These are phyloP conservation scores for Penicillium salamii DNA, from an alignment of 495 filamentous ascomycete species.

Conservation along the genomic window DNA sequence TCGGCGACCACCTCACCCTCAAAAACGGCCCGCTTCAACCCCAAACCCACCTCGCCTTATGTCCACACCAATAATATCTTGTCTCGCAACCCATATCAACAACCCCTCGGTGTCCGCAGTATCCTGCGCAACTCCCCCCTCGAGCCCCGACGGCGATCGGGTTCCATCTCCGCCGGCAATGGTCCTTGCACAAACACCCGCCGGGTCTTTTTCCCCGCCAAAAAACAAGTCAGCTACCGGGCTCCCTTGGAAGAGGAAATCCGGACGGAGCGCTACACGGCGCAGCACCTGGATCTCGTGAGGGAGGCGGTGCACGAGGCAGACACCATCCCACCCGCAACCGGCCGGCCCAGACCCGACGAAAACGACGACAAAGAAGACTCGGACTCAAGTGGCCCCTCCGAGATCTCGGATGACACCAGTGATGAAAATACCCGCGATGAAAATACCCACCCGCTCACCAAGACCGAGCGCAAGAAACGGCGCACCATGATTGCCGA, in stretches of 20 bases:
- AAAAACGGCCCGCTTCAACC: slow-evolving; percentile 29
- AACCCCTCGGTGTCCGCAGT: slow-evolving; percentile 62
- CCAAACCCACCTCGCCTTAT: slow-evolving; percentile 30
- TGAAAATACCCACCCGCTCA: slow-evolving; percentile 9
- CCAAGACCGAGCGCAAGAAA: slow-evolving; percentile 35
- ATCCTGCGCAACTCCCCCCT: slow-evolving; percentile 75
- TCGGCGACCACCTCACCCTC: slow-evolving; percentile 51
- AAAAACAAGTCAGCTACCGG: slow-evolving; percentile 56
- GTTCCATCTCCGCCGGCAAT: slow-evolving; percentile 37
- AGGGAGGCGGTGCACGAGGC: slow-evolving; percentile 12
- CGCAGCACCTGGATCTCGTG: slow-evolving; percentile 39
- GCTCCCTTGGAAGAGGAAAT: slow-evolving; percentile 55
- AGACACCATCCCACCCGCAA: slow-evolving; percentile 9
- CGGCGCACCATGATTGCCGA: slow-evolving; percentile 36
- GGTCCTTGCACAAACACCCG: slow-evolving; percentile 32
- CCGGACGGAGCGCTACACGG: slow-evolving; percentile 48
- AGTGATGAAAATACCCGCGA: slow-evolving; percentile 8
- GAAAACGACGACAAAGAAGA: slow-evolving; percentile 33
- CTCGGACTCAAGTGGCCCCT: slow-evolving; percentile 31
- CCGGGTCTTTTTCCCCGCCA: slow-evolving; percentile 54
- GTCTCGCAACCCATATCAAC: slow-evolving; percentile 56
- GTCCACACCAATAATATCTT: slow-evolving; percentile 24
- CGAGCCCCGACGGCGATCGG: slow-evolving; percentile 34
- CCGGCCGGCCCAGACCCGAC: slow-evolving; percentile 27
- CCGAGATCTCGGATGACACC: slow-evolving; percentile 40